These are phyloP conservation scores for Rutstroemia sp. DNA, from an alignment of 2,329 filamentous ascomycete species.

Conservation along the genomic window DNA sequence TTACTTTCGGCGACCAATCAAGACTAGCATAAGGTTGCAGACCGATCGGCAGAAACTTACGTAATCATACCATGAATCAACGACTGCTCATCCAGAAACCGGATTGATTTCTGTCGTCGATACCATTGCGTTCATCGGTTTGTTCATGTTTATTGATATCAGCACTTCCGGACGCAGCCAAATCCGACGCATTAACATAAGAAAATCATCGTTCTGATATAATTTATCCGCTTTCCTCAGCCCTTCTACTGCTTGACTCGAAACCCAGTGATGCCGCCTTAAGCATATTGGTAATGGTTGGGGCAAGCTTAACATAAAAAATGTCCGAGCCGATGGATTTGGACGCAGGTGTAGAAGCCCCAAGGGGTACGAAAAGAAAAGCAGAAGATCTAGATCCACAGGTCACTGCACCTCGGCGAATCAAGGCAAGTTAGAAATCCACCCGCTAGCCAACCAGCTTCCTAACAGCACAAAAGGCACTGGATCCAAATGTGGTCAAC, in stretches of 20 bases:
- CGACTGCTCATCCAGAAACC: too few species aligned
- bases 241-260: background rate
- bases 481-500: constrained; percentile 91
- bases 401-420: constrained; percentile 39
- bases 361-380: constrained; percentile 38
- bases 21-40: too few species aligned
- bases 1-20: too few species aligned
- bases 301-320: background rate
- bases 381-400: constrained; percentile 35
- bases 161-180: too few species aligned
- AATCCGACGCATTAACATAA: too few species aligned
- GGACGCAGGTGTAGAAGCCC: constrained; percentile 26
- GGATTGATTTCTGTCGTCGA: too few species aligned
- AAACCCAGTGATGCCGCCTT: background rate
- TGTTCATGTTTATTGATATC: too few species aligned
- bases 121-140: too few species aligned
- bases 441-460: background rate
- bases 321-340: constrained; percentile 36
- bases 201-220: background rate
- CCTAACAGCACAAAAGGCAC: constrained; percentile 50
- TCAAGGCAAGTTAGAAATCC: constrained; percentile 32
- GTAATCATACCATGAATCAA: background rate
- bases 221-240: background rate
- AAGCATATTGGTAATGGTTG: too few species aligned
- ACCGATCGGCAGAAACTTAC: constrained; percentile 6